A percentile compares a stretch with the other conserved stretches of the same genome.
These are phyloP conservation scores for Psophocarpus tetragonolobus DNA, from an alignment of 306 rosid genomes.

Conservation along the genomic window DNA sequence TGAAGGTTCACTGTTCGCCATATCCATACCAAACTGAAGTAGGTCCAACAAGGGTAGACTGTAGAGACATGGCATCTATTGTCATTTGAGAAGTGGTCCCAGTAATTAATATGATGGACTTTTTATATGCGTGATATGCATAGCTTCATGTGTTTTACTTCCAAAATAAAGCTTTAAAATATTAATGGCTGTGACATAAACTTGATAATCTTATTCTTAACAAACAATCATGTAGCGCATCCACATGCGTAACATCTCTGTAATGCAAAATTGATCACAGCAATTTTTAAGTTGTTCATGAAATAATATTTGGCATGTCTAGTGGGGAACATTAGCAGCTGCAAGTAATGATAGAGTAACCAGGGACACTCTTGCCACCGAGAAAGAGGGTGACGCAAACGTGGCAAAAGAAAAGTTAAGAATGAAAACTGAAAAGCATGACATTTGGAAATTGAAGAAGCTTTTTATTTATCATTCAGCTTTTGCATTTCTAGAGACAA, in stretches of 20 bases:
- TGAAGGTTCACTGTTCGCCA: not conserved
- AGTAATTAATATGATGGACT: not conserved
- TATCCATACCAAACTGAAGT: not conserved
- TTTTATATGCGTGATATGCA: not conserved
- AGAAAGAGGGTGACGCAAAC: constrained; percentile 34
- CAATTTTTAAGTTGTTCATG: constrained; percentile 5
- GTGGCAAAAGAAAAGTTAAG: constrained; percentile 22
- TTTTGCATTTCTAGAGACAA: constrained; percentile 17
- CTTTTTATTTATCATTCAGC: constrained; percentile 19
- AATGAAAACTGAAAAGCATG: constrained; percentile 21
- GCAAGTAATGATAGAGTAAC: constrained; percentile 28
- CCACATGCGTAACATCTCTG: constrained; percentile 22
- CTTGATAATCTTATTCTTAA: not conserved
- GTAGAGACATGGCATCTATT: not conserved
- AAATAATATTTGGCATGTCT: constrained; percentile 33
- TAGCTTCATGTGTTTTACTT: not conserved
- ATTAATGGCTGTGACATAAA: not conserved
- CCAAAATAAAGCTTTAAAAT: not conserved
- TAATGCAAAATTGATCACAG: constrained; percentile 14
- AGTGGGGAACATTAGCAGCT: constrained; percentile 25
- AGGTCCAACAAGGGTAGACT: not conserved
- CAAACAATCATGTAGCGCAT: constrained; percentile 39
- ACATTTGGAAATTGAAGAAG: constrained; percentile 22
- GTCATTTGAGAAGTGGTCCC: constrained; percentile 2
- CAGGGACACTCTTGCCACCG: constrained; percentile 24